Evolutionary conservation across 768 basidiomycete genomes (phyloP), one percentile per base, ranked within the genome.

Genomic region (Hericium rajendrae): DNA sequence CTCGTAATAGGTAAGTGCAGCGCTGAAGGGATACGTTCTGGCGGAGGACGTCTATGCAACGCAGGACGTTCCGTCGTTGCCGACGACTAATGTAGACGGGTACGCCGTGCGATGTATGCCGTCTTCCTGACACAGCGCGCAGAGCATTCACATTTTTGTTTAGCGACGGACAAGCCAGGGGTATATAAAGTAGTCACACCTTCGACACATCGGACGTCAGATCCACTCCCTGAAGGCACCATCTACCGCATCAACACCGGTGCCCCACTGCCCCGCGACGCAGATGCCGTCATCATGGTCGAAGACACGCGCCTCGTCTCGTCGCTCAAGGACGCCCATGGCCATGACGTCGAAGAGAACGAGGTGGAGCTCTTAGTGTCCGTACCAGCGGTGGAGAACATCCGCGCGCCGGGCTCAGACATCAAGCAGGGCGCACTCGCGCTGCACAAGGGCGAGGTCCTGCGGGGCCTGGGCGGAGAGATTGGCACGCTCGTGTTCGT

Each of bases 251-350:
- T 95, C 68, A 94, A 93, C 70, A 95, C 92, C 0, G 92, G 92
- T 6, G 86, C 81, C 0, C 88, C 90, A 0, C 72, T 95, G 2
- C 92, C 92, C 2, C 67, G 71, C 0, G 91, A 88, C 4, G 70
- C 85, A 6, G 85, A 94, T 66, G 73, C 89, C 0, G 85, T 93
- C 2, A 84, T 95, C 69, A 94, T 94, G 91, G 92, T 95, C 18
- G 92, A 95, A 71, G 92, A 94, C 67, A 94, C 92, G 0, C 79
- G 81, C 57, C 76, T 95, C 6, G 74, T 82, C n/a, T 81, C 81
- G 2, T 78, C 80, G 1, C 59, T 70, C 54, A 68, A 72, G 51
- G 73, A 74, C 32, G 63, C 65, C 3, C 67, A 72, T 18, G 71
- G 72, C 16, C 62, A 68, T 38, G 72, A 77, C 58, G 71, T 74